Conservation (phyloP, 2,329 filamentous ascomycete genomes). For the Trichoderma endophyticum region DNA sequence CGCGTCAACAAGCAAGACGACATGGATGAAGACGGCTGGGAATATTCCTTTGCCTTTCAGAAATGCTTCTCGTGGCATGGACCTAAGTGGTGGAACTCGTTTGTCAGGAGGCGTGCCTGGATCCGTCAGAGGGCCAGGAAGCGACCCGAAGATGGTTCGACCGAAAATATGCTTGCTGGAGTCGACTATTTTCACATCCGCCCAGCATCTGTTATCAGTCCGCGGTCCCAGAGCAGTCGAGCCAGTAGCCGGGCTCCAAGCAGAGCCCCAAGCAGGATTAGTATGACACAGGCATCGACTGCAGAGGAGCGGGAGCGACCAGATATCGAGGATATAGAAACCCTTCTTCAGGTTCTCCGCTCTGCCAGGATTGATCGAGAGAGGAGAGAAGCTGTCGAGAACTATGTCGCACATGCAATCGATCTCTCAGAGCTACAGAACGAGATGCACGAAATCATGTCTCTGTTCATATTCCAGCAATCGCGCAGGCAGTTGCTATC, state of each 20-base stretch:
- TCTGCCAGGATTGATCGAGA: slow-evolving; percentile 79
- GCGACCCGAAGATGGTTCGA: slow-evolving; percentile 40
- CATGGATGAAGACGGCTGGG: slow-evolving; percentile 85
- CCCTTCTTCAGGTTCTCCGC: slow-evolving; percentile 66
- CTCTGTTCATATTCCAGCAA: slow-evolving; percentile 82
- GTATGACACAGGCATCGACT: slow-evolving; percentile 35
- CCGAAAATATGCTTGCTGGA: slow-evolving; percentile 61
- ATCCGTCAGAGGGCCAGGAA: slow-evolving; percentile 72
- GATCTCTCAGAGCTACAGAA: slow-evolving; percentile 74
- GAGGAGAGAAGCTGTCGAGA: slow-evolving; percentile 79
- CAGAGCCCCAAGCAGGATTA: slow-evolving; percentile 35
- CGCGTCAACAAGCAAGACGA: slow-evolving; percentile 68
- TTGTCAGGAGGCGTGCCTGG: slow-evolving; percentile 88
- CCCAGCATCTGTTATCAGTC: slow-evolving; percentile 44
- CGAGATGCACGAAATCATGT: slow-evolving; percentile 82
- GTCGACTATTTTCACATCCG: slow-evolving; percentile 78
- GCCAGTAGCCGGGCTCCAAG: slow-evolving; percentile 32
- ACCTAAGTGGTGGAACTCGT: slow-evolving; percentile 89
- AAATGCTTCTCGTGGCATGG: slow-evolving; percentile 80
- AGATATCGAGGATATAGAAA: slow-evolving; percentile 60
- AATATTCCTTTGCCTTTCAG: slow-evolving; percentile 87
- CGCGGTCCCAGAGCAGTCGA: slow-evolving; percentile 33
- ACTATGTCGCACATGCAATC: slow-evolving; percentile 74
- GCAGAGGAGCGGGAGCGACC: slow-evolving; percentile 55
- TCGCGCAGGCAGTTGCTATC: slow-evolving; percentile 75